A percentile compares a stretch with the other conserved stretches of the same genome.
These are phyloP conservation scores for Verticillium nubilum DNA, from an alignment of 2,329 filamentous ascomycete genomes.

Conservation along the genomic window DNA sequence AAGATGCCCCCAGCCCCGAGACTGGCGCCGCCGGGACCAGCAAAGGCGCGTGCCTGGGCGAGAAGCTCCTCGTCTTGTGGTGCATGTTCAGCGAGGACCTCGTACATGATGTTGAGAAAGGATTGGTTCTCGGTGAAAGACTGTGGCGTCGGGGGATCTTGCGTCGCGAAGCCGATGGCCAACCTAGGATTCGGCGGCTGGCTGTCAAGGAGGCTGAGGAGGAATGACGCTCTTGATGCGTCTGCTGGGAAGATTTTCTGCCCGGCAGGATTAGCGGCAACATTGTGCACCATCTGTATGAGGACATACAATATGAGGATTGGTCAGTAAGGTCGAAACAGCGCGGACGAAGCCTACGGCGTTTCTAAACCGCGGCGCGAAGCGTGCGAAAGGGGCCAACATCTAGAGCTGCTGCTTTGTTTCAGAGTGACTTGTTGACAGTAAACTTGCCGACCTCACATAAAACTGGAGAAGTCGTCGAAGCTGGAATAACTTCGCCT, in stretches of 20 bases:
- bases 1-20: slow-evolving; percentile 47
- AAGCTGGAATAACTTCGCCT: not conserved
- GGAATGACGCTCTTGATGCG: slow-evolving; percentile 37
- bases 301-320: slow-evolving; percentile 46
- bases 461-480: not conserved
- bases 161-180: slow-evolving; percentile 54
- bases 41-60: slow-evolving; percentile 54
- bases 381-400: slow-evolving; percentile 22
- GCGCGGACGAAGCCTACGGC: slow-evolving; percentile 18
- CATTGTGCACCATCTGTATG: not conserved
- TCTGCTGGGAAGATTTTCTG: slow-evolving; percentile 55
- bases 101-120: slow-evolving; percentile 55
- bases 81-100: slow-evolving; percentile 50
- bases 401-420: slow-evolving; percentile 14
- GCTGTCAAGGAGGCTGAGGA: slow-evolving; percentile 55
- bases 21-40: slow-evolving; percentile 48
- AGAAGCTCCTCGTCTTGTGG: slow-evolving; percentile 49
- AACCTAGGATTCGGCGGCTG: slow-evolving; percentile 47
- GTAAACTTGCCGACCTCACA: not conserved
- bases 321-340: slow-evolving; percentile 43
- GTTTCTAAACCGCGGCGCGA: slow-evolving; percentile 9
- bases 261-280: not conserved
- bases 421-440: not conserved
- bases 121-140: slow-evolving; percentile 54
- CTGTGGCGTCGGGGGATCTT: slow-evolving; percentile 54